Conservation (phyloP, 352 stramenopile species). For the Phytophthora meadii region DNA sequence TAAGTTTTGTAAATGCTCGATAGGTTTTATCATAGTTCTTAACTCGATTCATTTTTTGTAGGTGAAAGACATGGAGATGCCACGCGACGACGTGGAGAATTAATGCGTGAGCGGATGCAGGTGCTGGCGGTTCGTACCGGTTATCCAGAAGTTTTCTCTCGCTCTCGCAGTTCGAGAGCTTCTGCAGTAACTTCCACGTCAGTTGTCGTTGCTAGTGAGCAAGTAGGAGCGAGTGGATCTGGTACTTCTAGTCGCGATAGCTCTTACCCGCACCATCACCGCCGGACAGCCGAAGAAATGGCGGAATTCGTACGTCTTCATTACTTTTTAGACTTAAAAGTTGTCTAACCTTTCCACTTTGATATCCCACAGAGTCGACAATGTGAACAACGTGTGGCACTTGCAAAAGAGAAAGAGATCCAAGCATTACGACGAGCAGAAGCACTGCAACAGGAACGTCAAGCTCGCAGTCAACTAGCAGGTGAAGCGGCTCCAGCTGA, state of each 20-base stretch:
- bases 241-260: constrained; percentile 3
- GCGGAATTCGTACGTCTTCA: constrained; percentile 41
- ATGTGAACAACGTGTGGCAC: constrained; percentile 60
- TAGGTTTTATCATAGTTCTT: too few species aligned
- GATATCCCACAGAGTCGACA: constrained; percentile 41
- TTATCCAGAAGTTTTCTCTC: constrained; percentile 50
- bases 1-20: constrained; percentile 14
- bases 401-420: constrained; percentile 47
- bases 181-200: constrained; percentile 1
- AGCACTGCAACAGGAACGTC: constrained; percentile 43
- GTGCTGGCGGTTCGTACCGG: constrained; percentile 48
- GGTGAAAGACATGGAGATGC: constrained; percentile 64
- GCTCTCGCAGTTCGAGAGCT: constrained; percentile 12
- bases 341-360: not conserved
- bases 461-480: constrained; percentile 38
- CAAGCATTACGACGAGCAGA: constrained; percentile 27
- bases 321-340: not conserved
- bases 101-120: constrained; percentile 57
- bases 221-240: not conserved
- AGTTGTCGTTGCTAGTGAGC: constrained; percentile 7
- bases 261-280: constrained; percentile 16
- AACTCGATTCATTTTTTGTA: constrained; percentile 13
- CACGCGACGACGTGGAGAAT: constrained; percentile 53
- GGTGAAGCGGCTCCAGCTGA: constrained; percentile 43
- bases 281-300: constrained; percentile 29